A percentile compares a stretch with the other conserved stretches of the same genome.
phyloP scores from a whole-genome alignment of 1,284 basidiomycete species.

The Amylostereum areolatum region DNA sequence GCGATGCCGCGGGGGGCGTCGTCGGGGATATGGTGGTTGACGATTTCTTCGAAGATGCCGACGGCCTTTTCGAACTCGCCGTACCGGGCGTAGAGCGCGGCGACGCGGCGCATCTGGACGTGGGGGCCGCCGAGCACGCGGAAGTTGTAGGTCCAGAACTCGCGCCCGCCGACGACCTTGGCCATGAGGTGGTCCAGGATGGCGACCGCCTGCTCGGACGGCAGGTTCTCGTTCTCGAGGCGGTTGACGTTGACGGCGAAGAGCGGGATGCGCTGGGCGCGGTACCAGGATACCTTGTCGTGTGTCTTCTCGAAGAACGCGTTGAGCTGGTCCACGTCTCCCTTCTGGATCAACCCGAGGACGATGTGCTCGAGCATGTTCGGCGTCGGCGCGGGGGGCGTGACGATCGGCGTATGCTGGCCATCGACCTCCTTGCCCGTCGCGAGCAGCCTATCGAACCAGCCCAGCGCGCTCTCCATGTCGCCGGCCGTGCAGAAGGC shows the following conservation, averaged over 20 bases:
- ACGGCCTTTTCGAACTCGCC: slow-evolving; percentile 9
- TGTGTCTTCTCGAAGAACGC: slow-evolving; percentile 30
- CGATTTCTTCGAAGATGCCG: slow-evolving; percentile 8
- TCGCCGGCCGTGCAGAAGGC: slow-evolving; percentile 66
- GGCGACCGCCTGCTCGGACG: slow-evolving; percentile 5
- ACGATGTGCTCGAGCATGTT: slow-evolving; percentile 49
- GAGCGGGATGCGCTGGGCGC: no score
- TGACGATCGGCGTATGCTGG: slow-evolving; percentile 33
- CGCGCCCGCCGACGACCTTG: slow-evolving; percentile 15
- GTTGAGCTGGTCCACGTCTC: slow-evolving; percentile 51
- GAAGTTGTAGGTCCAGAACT: slow-evolving; percentile 7
- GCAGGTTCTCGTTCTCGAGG: no score
- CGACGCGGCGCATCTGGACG: slow-evolving; percentile 7
- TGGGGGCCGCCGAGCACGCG: slow-evolving; percentile 2
- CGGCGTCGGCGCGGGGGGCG: slow-evolving; percentile 43
- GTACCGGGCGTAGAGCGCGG: slow-evolving; percentile 8
- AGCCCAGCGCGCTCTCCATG: slow-evolving; percentile 54
- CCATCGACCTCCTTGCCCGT: slow-evolving; percentile 31
- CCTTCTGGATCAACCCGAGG: slow-evolving; percentile 41
- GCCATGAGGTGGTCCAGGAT: slow-evolving; percentile 23
- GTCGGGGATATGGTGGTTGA: background rate
- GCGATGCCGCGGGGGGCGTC: no score
- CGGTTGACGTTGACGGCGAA: no score
- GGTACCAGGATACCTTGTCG: no score
- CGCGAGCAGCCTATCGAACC: slow-evolving; percentile 63